Percentiles rank a stretch among this genome's conserved stretches.
Conservation (phyloP, 2,329 filamentous ascomycete species). For the Aspergillus hortae region DNA sequence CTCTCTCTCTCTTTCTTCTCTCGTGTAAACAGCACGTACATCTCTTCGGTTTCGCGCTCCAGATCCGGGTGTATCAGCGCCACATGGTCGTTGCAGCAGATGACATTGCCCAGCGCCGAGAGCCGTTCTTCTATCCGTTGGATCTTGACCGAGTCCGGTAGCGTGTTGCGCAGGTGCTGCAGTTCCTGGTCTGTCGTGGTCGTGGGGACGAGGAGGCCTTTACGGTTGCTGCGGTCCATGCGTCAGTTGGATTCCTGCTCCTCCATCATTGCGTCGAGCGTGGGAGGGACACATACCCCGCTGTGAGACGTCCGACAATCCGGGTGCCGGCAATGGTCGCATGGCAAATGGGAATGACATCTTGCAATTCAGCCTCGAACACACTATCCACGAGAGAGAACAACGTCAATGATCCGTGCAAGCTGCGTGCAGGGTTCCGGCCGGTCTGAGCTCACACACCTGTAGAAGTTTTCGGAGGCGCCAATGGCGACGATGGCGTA, state of each 20-base stretch:
- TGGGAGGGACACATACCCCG: constrained; percentile 60
- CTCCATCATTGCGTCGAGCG: background rate
- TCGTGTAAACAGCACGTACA: constrained; percentile 42
- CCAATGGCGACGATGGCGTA: constrained; percentile 93
- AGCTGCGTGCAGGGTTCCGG: background rate
- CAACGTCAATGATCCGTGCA: background rate
- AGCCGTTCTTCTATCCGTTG: constrained; percentile 97
- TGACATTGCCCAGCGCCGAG: constrained; percentile 93
- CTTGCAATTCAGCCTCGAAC: constrained; percentile 96
- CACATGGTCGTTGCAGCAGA: constrained; percentile 94
- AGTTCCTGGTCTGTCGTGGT: constrained; percentile 97
- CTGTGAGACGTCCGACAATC: constrained; percentile 92
- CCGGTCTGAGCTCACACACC: constrained; percentile 41
- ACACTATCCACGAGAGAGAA: constrained; percentile 53
- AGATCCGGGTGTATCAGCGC: constrained; percentile 94
- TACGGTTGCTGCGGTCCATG: constrained; percentile 68
- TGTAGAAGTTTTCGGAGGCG: constrained; percentile 98
- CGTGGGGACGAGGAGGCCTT: constrained; percentile 92
- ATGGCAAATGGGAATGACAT: constrained; percentile 94
- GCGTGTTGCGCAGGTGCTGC: constrained; percentile 90
- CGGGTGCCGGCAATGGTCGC: constrained; percentile 94
- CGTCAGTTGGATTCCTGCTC: background rate
- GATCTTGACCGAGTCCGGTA: constrained; percentile 88
- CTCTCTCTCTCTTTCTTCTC: background rate
- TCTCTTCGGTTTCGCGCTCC: constrained; percentile 97